A percentile compares a stretch with the other conserved stretches of the same genome.
phyloP scores from a whole-genome alignment of 805 yeast species.

The Allodekkera sacchari region DNA sequence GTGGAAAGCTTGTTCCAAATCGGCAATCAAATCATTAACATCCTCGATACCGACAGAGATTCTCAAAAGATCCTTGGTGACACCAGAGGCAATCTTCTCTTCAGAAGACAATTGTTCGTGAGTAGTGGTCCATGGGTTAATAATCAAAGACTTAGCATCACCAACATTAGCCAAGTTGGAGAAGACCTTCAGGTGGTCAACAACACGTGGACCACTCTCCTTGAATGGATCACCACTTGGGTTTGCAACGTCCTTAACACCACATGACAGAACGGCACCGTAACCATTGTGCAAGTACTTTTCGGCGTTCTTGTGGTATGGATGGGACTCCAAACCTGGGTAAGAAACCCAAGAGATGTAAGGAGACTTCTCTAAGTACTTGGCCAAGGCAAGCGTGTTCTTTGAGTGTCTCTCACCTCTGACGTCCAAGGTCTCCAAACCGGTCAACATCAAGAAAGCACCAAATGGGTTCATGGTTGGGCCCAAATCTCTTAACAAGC shows the following conservation, averaged over 20 bases:
- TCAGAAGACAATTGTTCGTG: conserved; percentile 84
- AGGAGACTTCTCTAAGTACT: conserved; percentile 56
- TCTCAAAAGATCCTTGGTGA: conserved; percentile 80
- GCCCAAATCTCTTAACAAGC: conserved; percentile 86
- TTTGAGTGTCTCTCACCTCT: conserved; percentile 88
- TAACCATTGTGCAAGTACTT: conserved; percentile 74
- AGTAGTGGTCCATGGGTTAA: conserved; percentile 93
- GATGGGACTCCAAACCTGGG: conserved; percentile 77
- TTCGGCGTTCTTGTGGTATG: conserved; percentile 73
- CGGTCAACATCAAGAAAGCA: conserved; percentile 79
- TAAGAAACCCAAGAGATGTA: conserved; percentile 87
- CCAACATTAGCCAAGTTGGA: conserved; percentile 96
- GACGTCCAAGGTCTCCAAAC: conserved; percentile 87
- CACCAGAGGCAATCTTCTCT: conserved; percentile 80
- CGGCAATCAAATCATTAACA: conserved; percentile 84
- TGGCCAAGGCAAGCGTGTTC: conserved; percentile 75
- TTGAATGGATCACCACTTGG: conserved; percentile 51
- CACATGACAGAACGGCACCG: conserved; percentile 86
- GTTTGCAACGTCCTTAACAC: conserved; percentile 59
- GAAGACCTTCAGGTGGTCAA: conserved; percentile 75
- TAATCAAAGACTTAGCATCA: conserved; percentile 89
- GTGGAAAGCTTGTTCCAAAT: conserved; percentile 79
- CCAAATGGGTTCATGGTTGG: conserved; percentile 85
- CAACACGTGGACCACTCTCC: conserved; percentile 76
- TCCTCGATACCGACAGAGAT: conserved; percentile 87